Evolutionary conservation across 805 yeast species (phyloP), one percentile per base, ranked within the genome.

Genomic region (Zygoascus ofunaensis): DNA sequence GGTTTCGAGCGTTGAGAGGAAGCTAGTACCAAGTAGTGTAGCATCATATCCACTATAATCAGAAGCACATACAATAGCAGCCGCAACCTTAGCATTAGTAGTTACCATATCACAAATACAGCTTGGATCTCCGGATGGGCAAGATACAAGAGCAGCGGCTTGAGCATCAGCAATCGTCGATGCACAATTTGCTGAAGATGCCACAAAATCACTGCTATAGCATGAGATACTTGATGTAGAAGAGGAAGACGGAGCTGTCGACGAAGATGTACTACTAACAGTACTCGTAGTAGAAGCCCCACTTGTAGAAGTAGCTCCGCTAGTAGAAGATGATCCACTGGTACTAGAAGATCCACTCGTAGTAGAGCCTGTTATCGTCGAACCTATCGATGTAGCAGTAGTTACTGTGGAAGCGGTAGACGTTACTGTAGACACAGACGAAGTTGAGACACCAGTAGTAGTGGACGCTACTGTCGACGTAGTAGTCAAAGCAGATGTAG

Each of bases 381-480:
- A 15, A 21, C n/a, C 21, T 8, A 26, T 26, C 10, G 30, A 26
- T 8, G 30, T 8, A 4, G 23, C 26, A 20, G 26, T 12, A 26
- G 30, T 26, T 8, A 12, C 12, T 26, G 12, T 12, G 12, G 30
- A 12, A 8, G 30, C 12, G 12, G 10, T 26, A 8, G 30, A 26
- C 7, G 30, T 26, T 26, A 12, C 12, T 7, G 30, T 12, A 26
- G 12, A 7, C 10, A 12, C 12, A 26, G 30, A 26, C 12, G 30
- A 26, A 8, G 30, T 26, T 26, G 30, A 26, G 30, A 26, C 30
- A 8, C 10, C 7, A 26, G 10, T 26, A 8, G 30, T 8, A 26
- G 10, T 26, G 28, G 41, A 36, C 42, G 30, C 23, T 37, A 37
- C 15, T 44, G 34, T 40, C 48, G 14, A 33, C 43, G 41, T 35